Conservation (phyloP, 164 flowering plant genomes). For the Vitis rupestris region DNA sequence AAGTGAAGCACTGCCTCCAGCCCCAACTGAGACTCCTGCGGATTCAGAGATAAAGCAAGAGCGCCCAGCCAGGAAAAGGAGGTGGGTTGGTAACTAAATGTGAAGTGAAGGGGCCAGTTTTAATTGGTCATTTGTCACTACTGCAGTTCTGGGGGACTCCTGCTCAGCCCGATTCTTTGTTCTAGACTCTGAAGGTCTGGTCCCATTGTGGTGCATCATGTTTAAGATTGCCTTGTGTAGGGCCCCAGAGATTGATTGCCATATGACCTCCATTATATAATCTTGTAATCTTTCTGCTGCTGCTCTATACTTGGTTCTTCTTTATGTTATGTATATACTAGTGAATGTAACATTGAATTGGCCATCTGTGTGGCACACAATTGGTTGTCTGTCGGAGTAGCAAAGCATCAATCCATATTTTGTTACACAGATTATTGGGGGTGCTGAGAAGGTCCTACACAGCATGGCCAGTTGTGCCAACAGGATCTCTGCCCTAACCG, state of each 20-base stretch:
- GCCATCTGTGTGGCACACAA: conserved; percentile 23
- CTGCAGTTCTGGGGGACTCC: conserved; percentile 4
- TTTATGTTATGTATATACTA: conserved; percentile 18
- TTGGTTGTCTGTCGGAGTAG: conserved; percentile 4
- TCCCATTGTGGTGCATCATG: background rate
- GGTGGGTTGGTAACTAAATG: conserved; percentile 71
- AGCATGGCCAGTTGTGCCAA: background rate
- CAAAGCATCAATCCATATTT: conserved; percentile 1
- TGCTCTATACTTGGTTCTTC: conserved; percentile 3
- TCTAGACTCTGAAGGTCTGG: background rate
- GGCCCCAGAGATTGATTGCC: conserved; percentile 2
- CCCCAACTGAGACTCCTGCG: conserved; percentile 39
- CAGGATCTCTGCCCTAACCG: background rate
- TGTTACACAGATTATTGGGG: conserved; percentile 14
- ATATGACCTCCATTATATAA: conserved; percentile 4
- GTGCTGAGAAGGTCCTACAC: background rate
- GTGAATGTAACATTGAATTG: conserved; percentile 36
- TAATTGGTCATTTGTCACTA: background rate
- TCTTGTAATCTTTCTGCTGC: conserved; percentile 22
- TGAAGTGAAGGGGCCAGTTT: background rate
- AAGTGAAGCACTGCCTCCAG: conserved; percentile 42
- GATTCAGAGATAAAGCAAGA: conserved; percentile 74
- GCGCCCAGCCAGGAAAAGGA: conserved; percentile 88
- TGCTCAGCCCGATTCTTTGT: conserved; percentile 6
- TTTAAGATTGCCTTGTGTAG: background rate